Conservation (phyloP, 2,329 filamentous ascomycete genomes). For the Penicillium glabrum region DNA sequence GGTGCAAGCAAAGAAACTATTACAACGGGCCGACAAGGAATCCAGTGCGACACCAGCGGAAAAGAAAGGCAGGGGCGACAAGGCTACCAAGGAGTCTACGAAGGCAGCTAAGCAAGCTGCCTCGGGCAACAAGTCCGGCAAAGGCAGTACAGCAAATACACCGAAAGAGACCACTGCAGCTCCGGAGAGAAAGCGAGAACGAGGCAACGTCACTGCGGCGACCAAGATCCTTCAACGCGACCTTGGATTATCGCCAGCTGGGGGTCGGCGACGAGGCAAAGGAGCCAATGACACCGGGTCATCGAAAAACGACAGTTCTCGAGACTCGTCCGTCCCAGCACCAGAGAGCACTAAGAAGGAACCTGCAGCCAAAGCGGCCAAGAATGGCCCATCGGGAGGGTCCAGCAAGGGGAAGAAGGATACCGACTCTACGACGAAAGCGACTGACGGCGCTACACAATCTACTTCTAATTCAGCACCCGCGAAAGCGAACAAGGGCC, state of each 20-base stretch:
- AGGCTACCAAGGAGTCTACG: conserved; percentile 61
- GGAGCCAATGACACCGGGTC: conserved; percentile 25
- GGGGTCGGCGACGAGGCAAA: conserved; percentile 43
- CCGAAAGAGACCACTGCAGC: conserved; percentile 26
- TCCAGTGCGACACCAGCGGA: conserved; percentile 25
- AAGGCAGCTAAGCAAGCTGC: conserved; percentile 51
- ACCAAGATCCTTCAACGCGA: conserved; percentile 64
- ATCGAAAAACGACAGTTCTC: conserved; percentile 22
- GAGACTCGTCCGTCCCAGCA: conserved; percentile 11
- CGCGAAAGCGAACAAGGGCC: conserved; percentile 26
- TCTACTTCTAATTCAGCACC: conserved; percentile 15
- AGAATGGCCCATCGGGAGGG: conserved; percentile 10
- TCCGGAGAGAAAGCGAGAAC: conserved; percentile 53
- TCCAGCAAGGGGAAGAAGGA: conserved; percentile 23
- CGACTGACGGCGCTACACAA: conserved; percentile 15
- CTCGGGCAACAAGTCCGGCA: conserved; percentile 36
- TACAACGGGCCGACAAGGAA: conserved; percentile 41
- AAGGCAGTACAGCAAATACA: conserved; percentile 29
- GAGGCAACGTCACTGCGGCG: conserved; percentile 54
- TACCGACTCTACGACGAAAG: conserved; percentile 21
- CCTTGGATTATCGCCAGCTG: conserved; percentile 53
- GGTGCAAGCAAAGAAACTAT: conserved; percentile 43
- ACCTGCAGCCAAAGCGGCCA: conserved; percentile 16
- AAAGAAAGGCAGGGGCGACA: conserved; percentile 51
- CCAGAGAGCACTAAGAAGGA: conserved; percentile 24